Base-by-base conservation (phyloP, 2,329 filamentous ascomycete genomes). In the Xylaria sp. region DNA sequence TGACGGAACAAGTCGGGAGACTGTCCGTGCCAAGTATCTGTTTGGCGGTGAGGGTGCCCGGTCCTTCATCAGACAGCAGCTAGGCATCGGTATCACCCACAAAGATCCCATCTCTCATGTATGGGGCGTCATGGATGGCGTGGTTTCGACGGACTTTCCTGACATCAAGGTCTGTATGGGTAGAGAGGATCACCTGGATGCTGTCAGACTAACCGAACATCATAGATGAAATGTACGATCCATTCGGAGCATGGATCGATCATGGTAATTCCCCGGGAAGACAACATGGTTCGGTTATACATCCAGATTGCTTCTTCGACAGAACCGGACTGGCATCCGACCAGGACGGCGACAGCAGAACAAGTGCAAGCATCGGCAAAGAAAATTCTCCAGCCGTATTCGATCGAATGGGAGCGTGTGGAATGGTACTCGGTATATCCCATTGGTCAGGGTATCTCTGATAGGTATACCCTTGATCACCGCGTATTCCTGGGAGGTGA, bases 401-500 rank as follows among this genome's bases (percentile, higher is more conserved):
- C 76, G 4, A 86, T 90, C 58, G 80, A 84, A 59, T 89, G 87
- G 79, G 85, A 87, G 63, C 77, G 78, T 5, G 81, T 88, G 1
- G 86, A 89, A 67, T 90, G 88, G 88, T 91, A 84, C 74, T 89
- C 88, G 0, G 87, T 88, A 1, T 91, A 91, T 67, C 87, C 88
- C 50, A 90, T 91, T 62, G 87, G 88, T 7, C 88, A 91, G 71
- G 86, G 88, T 0, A 87, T 90, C 39, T 81, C 87, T 1, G 86
- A 88, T 58, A 82, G 79, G 16, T 88, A 88, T 66, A 88, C 86
- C 0, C 73, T 87, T 54, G 82, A 89, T 60, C 80, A 88, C 64
- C 80, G 88, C 55, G 86, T 91, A 1, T 91, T 91, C 70, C 79
- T 92, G 34, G 87, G 85, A 10, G 89, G 89, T 46, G 89, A 92